A percentile compares a stretch with the other conserved stretches of the same genome.
phyloP scores from a whole-genome alignment of 768 basidiomycete genomes.

The Megacollybia marginata region DNA sequence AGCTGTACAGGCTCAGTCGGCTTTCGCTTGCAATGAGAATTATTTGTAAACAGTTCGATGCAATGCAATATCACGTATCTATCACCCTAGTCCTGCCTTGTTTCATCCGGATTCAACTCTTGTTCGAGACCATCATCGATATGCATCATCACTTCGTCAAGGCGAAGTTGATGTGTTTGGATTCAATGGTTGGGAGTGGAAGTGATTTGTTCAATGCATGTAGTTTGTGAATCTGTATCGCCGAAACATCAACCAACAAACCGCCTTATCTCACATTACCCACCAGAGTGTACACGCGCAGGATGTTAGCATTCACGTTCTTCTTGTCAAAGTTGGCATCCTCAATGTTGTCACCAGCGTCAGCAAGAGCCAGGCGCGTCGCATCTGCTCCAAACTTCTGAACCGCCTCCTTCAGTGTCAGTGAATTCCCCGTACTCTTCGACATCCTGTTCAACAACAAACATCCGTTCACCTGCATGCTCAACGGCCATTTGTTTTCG shows the following conservation, averaged over 20 bases:
- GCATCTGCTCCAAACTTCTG: slow-evolving; percentile 97
- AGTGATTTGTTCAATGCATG: too few species aligned
- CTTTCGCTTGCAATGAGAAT: too few species aligned
- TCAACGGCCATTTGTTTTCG: slow-evolving; percentile 80
- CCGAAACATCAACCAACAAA: slow-evolving; percentile 2
- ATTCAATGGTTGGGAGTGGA: too few species aligned
- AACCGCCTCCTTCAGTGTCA: slow-evolving; percentile 84
- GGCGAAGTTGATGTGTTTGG: too few species aligned
- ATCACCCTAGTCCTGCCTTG: too few species aligned
- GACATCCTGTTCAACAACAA: slow-evolving; percentile 98
- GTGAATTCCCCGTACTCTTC: slow-evolving; percentile 92
- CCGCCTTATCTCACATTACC: slow-evolving; percentile 80
- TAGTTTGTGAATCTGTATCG: too few species aligned
- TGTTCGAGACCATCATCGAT: too few species aligned
- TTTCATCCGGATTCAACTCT: too few species aligned
- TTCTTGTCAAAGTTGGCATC: slow-evolving; percentile 99
- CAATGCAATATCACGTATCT: too few species aligned
- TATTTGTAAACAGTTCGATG: too few species aligned
- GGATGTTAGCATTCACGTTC: slow-evolving; percentile 93
- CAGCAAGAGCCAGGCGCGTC: slow-evolving; percentile 84
- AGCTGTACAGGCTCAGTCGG: too few species aligned
- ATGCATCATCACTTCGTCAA: too few species aligned
- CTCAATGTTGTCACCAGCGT: slow-evolving; percentile 95
- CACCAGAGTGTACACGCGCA: slow-evolving; percentile 85
- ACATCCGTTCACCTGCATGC: slow-evolving; percentile 95